Evolutionary conservation across 1,139 yeast genomes (phyloP).

Genomic region (Sugiyamaella grinbergsii): DNA sequence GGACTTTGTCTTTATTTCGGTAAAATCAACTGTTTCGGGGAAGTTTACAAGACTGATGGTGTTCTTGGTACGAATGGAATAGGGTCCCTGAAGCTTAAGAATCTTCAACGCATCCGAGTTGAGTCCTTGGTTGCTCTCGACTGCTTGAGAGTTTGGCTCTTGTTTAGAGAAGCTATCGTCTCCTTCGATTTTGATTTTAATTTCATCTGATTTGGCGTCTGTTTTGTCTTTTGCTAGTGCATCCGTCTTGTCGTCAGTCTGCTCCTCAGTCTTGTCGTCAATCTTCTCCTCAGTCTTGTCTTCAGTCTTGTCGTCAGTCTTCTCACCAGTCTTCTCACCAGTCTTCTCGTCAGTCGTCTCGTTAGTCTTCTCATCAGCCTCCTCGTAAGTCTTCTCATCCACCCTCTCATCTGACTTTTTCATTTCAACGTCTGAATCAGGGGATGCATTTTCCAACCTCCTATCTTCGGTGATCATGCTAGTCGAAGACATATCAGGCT

Average conservation of each 20-base stretch:
- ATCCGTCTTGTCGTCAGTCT: conserved; percentile 28
- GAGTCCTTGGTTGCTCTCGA: conserved; percentile 5
- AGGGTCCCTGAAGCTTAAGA: conserved; percentile 33
- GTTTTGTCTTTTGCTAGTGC: conserved; percentile 40
- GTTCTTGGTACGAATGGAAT: conserved; percentile 28
- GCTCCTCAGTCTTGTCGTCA: conserved; percentile 17
- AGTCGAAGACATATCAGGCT: neutral
- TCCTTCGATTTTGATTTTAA: conserved; percentile 8
- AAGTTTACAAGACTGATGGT: conserved; percentile 39
- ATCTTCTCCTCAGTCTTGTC: conserved; percentile 28
- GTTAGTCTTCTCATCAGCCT: conserved; percentile 13
- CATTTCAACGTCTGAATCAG: conserved; percentile 1
- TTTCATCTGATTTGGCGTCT: conserved; percentile 38
- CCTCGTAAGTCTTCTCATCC: conserved; percentile 11
- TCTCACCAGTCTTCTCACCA: too few species aligned
- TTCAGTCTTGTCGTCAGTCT: conserved; percentile 12
- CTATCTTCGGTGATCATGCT: neutral
- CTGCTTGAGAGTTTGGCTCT: conserved; percentile 21
- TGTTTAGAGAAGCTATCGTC: conserved; percentile 11
- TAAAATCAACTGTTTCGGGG: conserved; percentile 35
- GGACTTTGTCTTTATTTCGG: conserved; percentile 46
- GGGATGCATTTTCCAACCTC: neutral
- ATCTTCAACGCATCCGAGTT: conserved; percentile 9
- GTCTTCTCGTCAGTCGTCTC: too few species aligned
- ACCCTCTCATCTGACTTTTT: neutral